Base-by-base conservation (phyloP, 495 filamentous ascomycete genomes). In the Lophiotrema nucula region DNA sequence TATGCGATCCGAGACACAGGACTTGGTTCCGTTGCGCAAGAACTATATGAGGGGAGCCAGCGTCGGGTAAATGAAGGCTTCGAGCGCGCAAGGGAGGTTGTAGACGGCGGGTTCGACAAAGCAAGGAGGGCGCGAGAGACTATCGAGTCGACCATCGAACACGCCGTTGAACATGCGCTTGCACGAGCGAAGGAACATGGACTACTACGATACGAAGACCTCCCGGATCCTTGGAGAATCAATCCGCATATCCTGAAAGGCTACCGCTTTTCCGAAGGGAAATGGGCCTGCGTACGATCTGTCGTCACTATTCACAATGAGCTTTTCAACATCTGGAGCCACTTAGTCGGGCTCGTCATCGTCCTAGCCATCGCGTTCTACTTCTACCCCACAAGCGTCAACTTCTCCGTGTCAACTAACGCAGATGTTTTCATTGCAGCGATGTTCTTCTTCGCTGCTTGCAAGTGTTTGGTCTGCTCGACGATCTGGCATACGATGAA, bases 401-500 rank as follows among this genome's bases (percentile, higher is more conserved):
- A 92, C 69, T 97, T 96, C 76, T 82, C 83, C 26, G 73, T 88
- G 57, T 95, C 90, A 73, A 89, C 89, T 44, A 91, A 88, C 37
- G 78, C 88, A 27, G 95, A 99, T 62, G 79, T 96, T 48, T 81
- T 89, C 64, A 87, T 97, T 54, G 90, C 95, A 1, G 91, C 88
- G 12, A 79, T 93, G 28, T 99, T 99, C 80, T 97, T 99, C 78
- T 91, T 96, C 67, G 93, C 92, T 31, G 93, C 93, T 46, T 90
- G 85, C 77, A 96, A 97, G 76, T 96, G 92, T 70, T 81, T 99
- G 55, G 83, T 92, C 74, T 97, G 95, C 83, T 90, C 86, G 62
- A 89, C 87, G 59, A 85, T 97, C 64, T 97, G 92, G 93, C 93
- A 99, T 76, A 95, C 92, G 13, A 97, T 99, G 89, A 95, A 88